Base-by-base conservation (phyloP, 306 rosid species). In the Cotoneaster glaucophyllus region DNA sequence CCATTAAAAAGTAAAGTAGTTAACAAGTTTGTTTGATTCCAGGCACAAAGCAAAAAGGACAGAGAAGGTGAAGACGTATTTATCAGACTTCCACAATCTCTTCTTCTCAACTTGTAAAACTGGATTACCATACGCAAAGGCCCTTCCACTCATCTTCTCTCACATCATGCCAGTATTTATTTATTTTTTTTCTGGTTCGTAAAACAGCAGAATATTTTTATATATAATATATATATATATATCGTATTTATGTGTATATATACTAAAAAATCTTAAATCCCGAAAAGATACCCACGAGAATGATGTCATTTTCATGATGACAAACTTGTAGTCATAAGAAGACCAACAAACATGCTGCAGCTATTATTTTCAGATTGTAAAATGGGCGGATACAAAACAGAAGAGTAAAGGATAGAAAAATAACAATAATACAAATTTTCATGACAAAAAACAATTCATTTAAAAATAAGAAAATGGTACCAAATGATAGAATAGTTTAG, bases 21-120 rank as follows among this genome's bases (percentile, higher is more conserved):
- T 22, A 62, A 73, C 15, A 25, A 74, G 85, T 57, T 69, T 75
- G 48, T 73, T 74, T 74, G 72, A 54, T 32, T 69, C 70, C 54
- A 32, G 74, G 68, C 72, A 79, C 41, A 70, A 81, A 41, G 78
- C 48, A 87, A 71, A 69, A n/a, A 76, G 70, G 78, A 91, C 80
- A 83, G 81, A 80, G 78, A 79, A 71, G 73, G 84, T 65, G 77
- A 80, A 84, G 80, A 79, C 87, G 81, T 77, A 76, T 69, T 65
- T 67, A 34, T 64, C 70, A 80, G 83, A 58, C 87, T 80, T 73
- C 87, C 88, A 84, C 76, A 81, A 83, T 75, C 83, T 73, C 97
- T 92, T 90, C 87, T 95, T 92, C 83, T 70, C 97, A 95, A 92
- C 89, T 95, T 92, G 97, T 39, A 74, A 52, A 80, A 74, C 74